These are phyloP conservation scores for Mycena chlorophos DNA, from an alignment of 768 basidiomycete genomes.

Conservation along the genomic window DNA sequence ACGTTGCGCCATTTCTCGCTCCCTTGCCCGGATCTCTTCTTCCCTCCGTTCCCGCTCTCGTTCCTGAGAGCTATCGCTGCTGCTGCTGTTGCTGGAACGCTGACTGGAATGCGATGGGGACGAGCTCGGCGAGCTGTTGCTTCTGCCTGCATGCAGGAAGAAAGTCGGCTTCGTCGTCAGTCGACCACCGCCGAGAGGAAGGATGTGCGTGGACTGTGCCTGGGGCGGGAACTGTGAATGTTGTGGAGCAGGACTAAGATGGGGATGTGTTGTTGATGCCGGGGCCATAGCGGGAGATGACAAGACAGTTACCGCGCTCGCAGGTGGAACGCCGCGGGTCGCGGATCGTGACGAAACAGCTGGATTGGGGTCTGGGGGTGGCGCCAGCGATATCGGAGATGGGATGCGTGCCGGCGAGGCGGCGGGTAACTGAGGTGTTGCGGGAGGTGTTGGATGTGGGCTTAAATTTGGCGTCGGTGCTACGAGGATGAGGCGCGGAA, in stretches of 20 bases:
- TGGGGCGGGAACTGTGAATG: constrained; percentile 2
- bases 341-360: constrained; percentile 11
- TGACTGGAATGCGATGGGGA: constrained; percentile 5
- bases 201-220: constrained; percentile 18
- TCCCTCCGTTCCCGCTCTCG: constrained; percentile 4
- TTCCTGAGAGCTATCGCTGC: constrained; percentile 9
- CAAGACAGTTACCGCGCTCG: no score
- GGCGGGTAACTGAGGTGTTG: constrained; percentile 52
- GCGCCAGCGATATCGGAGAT: neutral
- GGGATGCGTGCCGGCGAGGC: constrained; percentile 2
- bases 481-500: constrained; percentile 65
- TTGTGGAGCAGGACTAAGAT: no score
- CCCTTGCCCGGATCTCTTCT: neutral
- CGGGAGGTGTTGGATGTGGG: constrained; percentile 77
- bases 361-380: neutral
- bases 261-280: no score
- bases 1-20: neutral
- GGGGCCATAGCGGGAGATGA: no score
- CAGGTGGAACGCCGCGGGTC: constrained; percentile 20
- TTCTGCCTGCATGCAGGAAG: constrained; percentile 3
- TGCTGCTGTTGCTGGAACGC: neutral
- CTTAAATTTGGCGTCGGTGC: constrained; percentile 78
- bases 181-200: constrained; percentile 13
- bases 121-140: constrained; percentile 7
- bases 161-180: neutral